Evolutionary conservation across 305 asterid species (phyloP), one percentile per base, ranked within the genome.

Genomic region (Ilex paraguariensis): DNA sequence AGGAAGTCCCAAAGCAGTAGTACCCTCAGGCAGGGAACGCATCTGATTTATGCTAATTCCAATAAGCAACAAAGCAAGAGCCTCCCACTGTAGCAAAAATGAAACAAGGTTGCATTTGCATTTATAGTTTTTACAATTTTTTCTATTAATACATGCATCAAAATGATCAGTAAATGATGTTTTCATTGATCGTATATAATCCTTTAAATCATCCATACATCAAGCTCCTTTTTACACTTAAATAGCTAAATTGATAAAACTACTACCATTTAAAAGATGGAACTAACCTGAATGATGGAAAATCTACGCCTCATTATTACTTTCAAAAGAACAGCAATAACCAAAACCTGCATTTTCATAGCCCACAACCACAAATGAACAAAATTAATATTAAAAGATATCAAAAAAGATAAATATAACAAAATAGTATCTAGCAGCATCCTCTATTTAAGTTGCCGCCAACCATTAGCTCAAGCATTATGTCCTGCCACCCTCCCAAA

Each of bases 11-110:
- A 90, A 72, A 69, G 96, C 85, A 77, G 79, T 59, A 64, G 88
- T 60, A 60, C 90, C 94, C 74, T 79, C 99, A 2, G 97, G 99
- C 48, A 65, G 64, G 72, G 97, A 80, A 60, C 89, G 91, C 70
- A 94, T 91, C 73, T 94, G 99, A 74, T 94, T 94, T 71, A 94
- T 86, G 51, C 89, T 84, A 64, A 94, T 90, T 61, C 99, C 99
- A 68, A 94, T 94, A 66, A 94, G 95, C 93, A 94, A 71, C 78
- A 94, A 72, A 8, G 96, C 97, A 64, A 94, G 99, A 73, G 99
- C 99, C 77, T 94, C 99, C 96, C 99, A 90, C 97, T 94, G 84
- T 54, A 32, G 66, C 32, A 17, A 49, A 49, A 49, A 49, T 49
- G 5, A 49, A 5, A 7, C 53, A 49, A 12, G 42, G 42, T 36